Evolutionary conservation across 2,329 filamentous ascomycete genomes (phyloP).

Genomic region (Trichoderma simmonsii): DNA sequence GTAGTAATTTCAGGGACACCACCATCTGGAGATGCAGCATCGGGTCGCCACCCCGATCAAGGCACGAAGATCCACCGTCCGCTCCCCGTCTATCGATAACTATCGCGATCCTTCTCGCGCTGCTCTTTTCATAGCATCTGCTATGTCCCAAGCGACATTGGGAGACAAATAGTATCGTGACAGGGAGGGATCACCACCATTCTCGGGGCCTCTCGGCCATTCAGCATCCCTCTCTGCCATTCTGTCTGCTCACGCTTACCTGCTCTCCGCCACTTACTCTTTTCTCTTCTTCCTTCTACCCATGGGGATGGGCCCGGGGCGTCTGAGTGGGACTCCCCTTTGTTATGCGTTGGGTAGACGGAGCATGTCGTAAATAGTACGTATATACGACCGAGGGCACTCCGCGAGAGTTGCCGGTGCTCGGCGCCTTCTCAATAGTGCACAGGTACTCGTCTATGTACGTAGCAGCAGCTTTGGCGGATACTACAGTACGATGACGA

Average conservation of each 20-base stretch:
- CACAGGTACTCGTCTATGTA: neutral
- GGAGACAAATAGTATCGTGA: neutral
- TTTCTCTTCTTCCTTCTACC: neutral
- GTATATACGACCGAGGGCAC: conserved; percentile 17
- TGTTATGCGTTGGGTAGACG: conserved; percentile 12
- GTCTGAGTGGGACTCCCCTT: conserved; percentile 10
- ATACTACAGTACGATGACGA: neutral
- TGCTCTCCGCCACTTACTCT: neutral
- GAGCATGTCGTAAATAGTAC: conserved; percentile 7
- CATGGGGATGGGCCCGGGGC: neutral
- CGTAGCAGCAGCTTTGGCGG: neutral
- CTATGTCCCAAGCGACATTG: neutral
- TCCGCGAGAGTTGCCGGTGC: conserved; percentile 5
- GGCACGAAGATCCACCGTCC: neutral
- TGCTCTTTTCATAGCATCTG: neutral
- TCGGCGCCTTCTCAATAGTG: neutral
- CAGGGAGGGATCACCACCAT: neutral
- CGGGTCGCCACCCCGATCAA: conserved; percentile 5
- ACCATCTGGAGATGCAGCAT: conserved; percentile 6
- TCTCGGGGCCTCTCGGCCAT: conserved; percentile 13
- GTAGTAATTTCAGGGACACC: conserved; percentile 18
- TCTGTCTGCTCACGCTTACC: neutral
- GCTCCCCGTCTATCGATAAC: neutral
- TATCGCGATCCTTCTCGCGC: neutral
- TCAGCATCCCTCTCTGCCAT: conserved; percentile 1